phyloP scores from a whole-genome alignment of 257 asterid species.

The Galeopsis tetrahit region DNA sequence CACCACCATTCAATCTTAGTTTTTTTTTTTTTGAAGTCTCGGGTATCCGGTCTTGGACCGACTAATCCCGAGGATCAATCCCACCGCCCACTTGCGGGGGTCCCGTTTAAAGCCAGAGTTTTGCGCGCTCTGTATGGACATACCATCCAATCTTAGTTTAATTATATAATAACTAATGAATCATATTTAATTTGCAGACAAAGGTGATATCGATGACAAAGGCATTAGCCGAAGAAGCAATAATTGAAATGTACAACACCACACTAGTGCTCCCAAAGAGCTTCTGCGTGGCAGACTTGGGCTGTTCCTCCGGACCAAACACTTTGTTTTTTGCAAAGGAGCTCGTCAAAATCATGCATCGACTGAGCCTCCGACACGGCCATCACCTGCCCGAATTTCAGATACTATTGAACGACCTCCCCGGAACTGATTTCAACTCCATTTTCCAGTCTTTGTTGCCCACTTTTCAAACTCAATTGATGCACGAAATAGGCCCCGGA shows the following conservation, averaged over 20 bases:
- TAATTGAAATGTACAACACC: constrained; percentile 39
- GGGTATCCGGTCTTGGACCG: too few relatives aligned
- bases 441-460: constrained; percentile 29
- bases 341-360: constrained; percentile 34
- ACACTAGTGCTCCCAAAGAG: constrained; percentile 3
- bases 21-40: too few relatives aligned
- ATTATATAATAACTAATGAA: too few relatives aligned
- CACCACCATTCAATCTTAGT: neutral
- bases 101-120: too few relatives aligned
- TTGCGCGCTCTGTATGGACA: too few relatives aligned
- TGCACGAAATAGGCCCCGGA: constrained; percentile 32
- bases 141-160: neutral
- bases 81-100: too few relatives aligned
- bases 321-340: constrained; percentile 42
- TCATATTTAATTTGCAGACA: constrained; percentile 30
- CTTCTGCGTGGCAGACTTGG: constrained; percentile 61
- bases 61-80: too few relatives aligned
- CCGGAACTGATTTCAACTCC: constrained; percentile 56
- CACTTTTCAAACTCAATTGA: constrained; percentile 35
- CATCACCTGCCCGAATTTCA: constrained; percentile 48
- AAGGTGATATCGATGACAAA: constrained; percentile 51
- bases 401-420: constrained; percentile 64
- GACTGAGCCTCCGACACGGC: constrained; percentile 16
- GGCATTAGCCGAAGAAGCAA: constrained; percentile 48
- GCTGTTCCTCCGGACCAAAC: constrained; percentile 75